A percentile compares a stretch with the other conserved stretches of the same genome.
These are phyloP conservation scores for Diplocarpon mali DNA, from an alignment of 2,329 filamentous ascomycete genomes.

Conservation along the genomic window DNA sequence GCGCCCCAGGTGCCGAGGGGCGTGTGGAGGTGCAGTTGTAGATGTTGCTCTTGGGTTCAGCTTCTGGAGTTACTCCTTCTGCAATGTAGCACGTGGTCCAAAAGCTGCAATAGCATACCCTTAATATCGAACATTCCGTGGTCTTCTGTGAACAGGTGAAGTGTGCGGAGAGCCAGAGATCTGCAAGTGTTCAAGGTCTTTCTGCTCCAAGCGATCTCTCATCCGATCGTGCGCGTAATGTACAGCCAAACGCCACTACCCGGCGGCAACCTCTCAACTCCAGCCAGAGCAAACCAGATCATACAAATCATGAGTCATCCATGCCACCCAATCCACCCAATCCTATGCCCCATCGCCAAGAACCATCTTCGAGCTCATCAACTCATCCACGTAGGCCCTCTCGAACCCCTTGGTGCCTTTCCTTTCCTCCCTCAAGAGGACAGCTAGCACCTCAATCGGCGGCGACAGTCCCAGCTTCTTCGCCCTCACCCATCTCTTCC, in stretches of 20 bases:
- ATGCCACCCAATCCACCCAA: neutral
- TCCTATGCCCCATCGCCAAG: constrained; percentile 18
- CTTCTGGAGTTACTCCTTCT: constrained; percentile 14
- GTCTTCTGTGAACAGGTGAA: no score
- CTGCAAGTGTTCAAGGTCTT: neutral
- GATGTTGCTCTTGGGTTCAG: constrained; percentile 10
- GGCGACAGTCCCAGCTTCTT: constrained; percentile 73
- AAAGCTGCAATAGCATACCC: constrained; percentile 14
- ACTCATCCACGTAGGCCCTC: constrained; percentile 63
- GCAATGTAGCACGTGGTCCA: constrained; percentile 17
- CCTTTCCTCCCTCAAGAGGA: constrained; percentile 62
- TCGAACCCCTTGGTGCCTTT: constrained; percentile 44
- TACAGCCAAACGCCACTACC: constrained; percentile 2
- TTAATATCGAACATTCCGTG: constrained; percentile 7
- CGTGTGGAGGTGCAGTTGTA: constrained; percentile 78
- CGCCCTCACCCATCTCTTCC: constrained; percentile 82
- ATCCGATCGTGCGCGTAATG: neutral
- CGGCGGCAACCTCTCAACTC: neutral
- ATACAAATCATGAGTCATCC: neutral
- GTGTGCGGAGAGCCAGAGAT: no score
- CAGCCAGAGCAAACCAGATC: constrained; percentile 1
- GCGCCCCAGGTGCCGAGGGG: constrained; percentile 64
- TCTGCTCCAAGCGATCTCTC: neutral
- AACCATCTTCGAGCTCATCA: constrained; percentile 39
- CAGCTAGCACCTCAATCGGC: constrained; percentile 80